Percentiles rank a stretch among this genome's conserved stretches.
Conservation (phyloP, 2,329 filamentous ascomycete species). For the Sordariomycetes sp. region DNA sequence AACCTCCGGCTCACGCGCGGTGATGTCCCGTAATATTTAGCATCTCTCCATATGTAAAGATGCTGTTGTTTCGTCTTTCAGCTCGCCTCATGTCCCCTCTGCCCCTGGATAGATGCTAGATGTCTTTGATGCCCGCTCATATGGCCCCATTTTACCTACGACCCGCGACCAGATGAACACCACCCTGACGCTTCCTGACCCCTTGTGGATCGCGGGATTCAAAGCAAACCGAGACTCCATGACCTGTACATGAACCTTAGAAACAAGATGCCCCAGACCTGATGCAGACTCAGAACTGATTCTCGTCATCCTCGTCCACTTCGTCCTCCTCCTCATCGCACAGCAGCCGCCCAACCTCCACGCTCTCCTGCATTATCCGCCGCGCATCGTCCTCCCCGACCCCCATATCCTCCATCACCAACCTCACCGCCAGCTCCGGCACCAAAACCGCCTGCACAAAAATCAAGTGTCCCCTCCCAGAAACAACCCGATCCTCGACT, state of each 20-base stretch:
- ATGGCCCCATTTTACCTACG: no score
- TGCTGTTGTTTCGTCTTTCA: neutral
- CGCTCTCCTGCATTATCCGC: slow-evolving; percentile 52
- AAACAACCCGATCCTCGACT: slow-evolving; percentile 50
- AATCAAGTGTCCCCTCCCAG: slow-evolving; percentile 49
- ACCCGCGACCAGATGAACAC: no score
- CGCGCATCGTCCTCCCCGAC: slow-evolving; percentile 28
- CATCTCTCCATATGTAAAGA: neutral
- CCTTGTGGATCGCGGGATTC: neutral
- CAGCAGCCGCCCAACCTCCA: slow-evolving; percentile 51
- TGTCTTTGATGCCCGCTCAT: neutral
- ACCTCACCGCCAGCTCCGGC: slow-evolving; percentile 47
- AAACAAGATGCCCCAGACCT: no score
- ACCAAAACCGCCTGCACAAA: slow-evolving; percentile 68
- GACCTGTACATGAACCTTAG: neutral
- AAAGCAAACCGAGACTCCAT: neutral
- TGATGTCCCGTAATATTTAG: neutral
- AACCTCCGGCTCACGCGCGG: neutral
- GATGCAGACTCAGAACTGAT: neutral
- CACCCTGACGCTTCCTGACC: no score
- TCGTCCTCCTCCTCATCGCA: slow-evolving; percentile 43
- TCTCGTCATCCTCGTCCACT: slow-evolving; percentile 14
- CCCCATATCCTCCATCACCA: slow-evolving; percentile 44
- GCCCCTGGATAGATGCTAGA: neutral
- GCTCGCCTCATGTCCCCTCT: neutral